Evolutionary conservation across 2,329 filamentous ascomycete species (phyloP).

Genomic region (Metarhizium robertsii): DNA sequence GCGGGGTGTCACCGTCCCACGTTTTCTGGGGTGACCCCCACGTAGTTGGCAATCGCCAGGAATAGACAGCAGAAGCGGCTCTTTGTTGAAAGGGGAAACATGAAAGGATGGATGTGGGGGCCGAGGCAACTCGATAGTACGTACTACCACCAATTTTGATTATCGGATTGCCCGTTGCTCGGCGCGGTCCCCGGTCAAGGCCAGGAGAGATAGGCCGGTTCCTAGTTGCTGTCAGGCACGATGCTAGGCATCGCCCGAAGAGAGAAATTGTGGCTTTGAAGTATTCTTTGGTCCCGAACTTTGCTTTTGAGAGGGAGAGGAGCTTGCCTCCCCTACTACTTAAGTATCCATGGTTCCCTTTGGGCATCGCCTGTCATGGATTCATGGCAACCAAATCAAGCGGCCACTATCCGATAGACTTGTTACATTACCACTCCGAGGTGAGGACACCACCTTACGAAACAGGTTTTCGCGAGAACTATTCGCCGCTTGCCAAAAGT

Average conservation of each 20-base stretch:
- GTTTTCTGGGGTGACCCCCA: conserved; percentile 12
- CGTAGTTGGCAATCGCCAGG: not conserved
- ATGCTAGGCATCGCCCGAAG: not conserved
- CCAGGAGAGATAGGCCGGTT: not conserved
- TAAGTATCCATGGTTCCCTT: not conserved
- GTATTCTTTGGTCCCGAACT: not conserved
- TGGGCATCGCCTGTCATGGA: not conserved
- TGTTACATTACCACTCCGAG: not conserved
- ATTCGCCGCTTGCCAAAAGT: not conserved
- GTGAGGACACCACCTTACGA: not conserved
- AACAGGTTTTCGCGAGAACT: not conserved
- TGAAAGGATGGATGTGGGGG: too few species aligned
- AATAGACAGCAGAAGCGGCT: not conserved
- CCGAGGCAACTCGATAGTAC: too few species aligned
- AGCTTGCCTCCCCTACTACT: not conserved
- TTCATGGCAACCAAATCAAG: not conserved
- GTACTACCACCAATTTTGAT: too few species aligned
- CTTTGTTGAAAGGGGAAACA: too few species aligned
- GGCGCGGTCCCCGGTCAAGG: not conserved
- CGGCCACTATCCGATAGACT: not conserved
- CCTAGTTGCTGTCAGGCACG: not conserved
- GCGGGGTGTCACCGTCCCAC: conserved; percentile 8
- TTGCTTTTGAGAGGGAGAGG: not conserved
- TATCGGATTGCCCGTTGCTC: too few species aligned
- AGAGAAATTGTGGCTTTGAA: not conserved